Base-by-base conservation (phyloP, 495 filamentous ascomycete species). In the Gamarada debralockiae region DNA sequence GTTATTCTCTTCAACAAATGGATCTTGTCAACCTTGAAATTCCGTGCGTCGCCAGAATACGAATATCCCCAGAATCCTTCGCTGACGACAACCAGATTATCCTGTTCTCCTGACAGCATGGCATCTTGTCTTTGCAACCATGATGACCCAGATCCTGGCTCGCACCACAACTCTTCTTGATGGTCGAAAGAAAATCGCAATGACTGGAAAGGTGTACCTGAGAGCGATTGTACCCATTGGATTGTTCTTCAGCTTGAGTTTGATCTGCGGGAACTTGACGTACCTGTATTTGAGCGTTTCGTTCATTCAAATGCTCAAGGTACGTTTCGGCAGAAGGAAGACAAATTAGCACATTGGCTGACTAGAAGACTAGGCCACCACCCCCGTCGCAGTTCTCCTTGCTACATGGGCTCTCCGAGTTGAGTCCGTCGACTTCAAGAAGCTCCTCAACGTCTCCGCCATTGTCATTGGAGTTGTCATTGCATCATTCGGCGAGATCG, bases 1-100 rank as follows among this genome's bases (percentile, higher is more conserved):
- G 90, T 96, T 57, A 98, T 98, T 62, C 73, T 97, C 38, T 98
- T 96, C 85, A 97, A 98, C 85, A 98, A 98, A 81, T 92, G 88
- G 81, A 91, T 98, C 58, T 80, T 97, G 48, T 83, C 88, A 62
- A 87, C 81, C 23, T 78, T 82, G 58, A 74, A 85, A 46, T 98
- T 97, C 77, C 74, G 61, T 64, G 55, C 42, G 61, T 34, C 49
- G 15, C 36, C 27, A n/a, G 21, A 14, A 13, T 5, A 39, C n/a
- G 18, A 13, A 10, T 7, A 39, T 14, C 13, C 34, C 37, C 46
- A 52, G 37, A 45, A 45, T 49, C 25, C 67, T 68, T 33, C 14
- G 65, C 63, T 57, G 55, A 58, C 62, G 54, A 41, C 58, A 57
- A 27, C 13, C 57, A 85, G 76, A 67, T 21, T 81, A 76, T 59